Conservation (phyloP, 306 rosid genomes). For the Inga leiocalycina region DNA sequence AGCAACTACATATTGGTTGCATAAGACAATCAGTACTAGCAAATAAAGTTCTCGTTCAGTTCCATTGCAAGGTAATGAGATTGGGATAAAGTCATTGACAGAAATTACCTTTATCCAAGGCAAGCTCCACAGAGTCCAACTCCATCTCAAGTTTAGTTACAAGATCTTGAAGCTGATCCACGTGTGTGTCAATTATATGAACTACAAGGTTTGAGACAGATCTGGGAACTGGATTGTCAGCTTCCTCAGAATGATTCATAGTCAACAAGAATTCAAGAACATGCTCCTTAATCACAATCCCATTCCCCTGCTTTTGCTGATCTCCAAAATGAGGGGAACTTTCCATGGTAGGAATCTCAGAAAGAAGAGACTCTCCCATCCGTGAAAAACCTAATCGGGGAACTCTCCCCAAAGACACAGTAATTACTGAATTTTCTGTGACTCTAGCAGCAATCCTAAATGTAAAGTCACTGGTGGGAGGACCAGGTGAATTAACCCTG, state of each 20-base stretch:
- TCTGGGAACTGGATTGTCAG: slow-evolving; percentile 90
- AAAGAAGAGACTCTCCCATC: slow-evolving; percentile 78
- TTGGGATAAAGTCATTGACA: not conserved
- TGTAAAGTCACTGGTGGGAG: slow-evolving; percentile 82
- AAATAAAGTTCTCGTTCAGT: not conserved
- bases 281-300: slow-evolving; percentile 85
- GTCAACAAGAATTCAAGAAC: slow-evolving; percentile 94
- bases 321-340: slow-evolving; percentile 51
- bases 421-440: slow-evolving; percentile 77
- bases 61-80: not conserved
- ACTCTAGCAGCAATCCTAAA: slow-evolving; percentile 91
- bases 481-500: slow-evolving; percentile 95
- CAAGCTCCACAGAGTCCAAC: slow-evolving; percentile 84
- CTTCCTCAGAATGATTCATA: slow-evolving; percentile 98
- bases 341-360: slow-evolving; percentile 90
- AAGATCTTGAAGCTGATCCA: slow-evolving; percentile 95
- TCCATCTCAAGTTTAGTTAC: slow-evolving; percentile 94
- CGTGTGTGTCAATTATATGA: slow-evolving; percentile 88
- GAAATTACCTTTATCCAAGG: slow-evolving; percentile 79
- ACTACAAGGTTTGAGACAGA: slow-evolving; percentile 84
- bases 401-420: slow-evolving; percentile 90
- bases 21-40: not conserved
- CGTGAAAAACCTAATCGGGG: slow-evolving; percentile 91
- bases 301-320: slow-evolving; percentile 56
- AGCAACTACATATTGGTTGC: not conserved